Evolutionary conservation across 2,329 filamentous ascomycete species (phyloP), one percentile per base, ranked within the genome.

Genomic region (Paraphaeosphaeria minitans): DNA sequence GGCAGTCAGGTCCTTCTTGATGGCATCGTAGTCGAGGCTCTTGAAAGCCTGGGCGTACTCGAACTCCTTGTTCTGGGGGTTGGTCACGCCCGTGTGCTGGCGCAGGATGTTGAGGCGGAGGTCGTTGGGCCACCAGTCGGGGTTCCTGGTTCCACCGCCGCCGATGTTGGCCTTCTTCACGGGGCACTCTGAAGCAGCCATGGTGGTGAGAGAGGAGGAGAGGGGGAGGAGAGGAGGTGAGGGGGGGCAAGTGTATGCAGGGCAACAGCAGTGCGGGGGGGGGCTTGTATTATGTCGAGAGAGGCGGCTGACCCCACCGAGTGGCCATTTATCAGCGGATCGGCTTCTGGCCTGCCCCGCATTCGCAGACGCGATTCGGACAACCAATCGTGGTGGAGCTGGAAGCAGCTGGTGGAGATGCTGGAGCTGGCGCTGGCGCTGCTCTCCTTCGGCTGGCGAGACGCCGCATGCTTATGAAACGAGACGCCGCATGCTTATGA

Each of bases 11-110:
- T 93, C 90, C 78, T 90, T 88, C 86, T 93, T 93, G 66, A 93
- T 77, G 27, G 79, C 88, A 60, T 84, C 79, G 71, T 90, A 91
- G 78, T 91, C 87, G 57, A 93, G 81, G 68, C 79, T 86, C 80
- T 89, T 88, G 82, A 93, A 92, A 31, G 89, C 89, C 29, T 83
- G 80, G 19, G 83, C 83, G 77, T 93, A 93, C 80, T 92, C 85
- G 70, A 92, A 91, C 66, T 89, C 85, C 62, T 83, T 79, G 68
- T 78, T 83, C 64, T 87, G 74, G 0, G 90, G 90, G 76, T 90
- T 89, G 63, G 85, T 85, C 58, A 82, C 79, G 22, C 82, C 71
- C 37, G 83, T 86, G 74, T 91, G 85, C 78, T 92, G 90, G 71
- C 90, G 89, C 54, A 93, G 85, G 69, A 92, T 87, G 79, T 89